These are phyloP conservation scores for Curvularia eragrostidis DNA, from an alignment of 2,329 filamentous ascomycete species.

Conservation along the genomic window DNA sequence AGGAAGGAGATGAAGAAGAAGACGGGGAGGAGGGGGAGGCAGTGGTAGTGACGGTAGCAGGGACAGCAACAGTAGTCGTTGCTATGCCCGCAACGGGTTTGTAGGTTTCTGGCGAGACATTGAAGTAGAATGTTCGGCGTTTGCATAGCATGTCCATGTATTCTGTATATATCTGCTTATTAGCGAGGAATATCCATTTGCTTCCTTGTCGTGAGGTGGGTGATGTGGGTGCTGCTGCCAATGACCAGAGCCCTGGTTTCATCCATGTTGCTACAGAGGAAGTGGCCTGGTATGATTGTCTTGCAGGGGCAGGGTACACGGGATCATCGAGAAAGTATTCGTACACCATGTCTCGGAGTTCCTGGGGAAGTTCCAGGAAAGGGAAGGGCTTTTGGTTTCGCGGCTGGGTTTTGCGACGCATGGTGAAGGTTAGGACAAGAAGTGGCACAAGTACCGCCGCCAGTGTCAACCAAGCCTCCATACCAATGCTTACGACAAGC, in stretches of 20 bases:
- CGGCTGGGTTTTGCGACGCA: constrained; percentile 31
- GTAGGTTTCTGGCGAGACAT: constrained; percentile 43
- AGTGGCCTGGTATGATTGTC: constrained; percentile 17
- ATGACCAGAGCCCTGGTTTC: constrained; percentile 16
- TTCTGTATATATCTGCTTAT: constrained; percentile 44
- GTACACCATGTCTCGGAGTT: constrained; percentile 46
- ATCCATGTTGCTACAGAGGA: constrained; percentile 26
- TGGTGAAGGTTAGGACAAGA: constrained; percentile 17
- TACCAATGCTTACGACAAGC: neutral
- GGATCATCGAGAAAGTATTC: constrained; percentile 41
- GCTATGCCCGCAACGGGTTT: constrained; percentile 10
- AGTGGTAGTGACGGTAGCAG: neutral
- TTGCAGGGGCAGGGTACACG: constrained; percentile 33
- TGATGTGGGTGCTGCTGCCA: constrained; percentile 2
- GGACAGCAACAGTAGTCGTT: too few species aligned
- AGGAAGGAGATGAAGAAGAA: too few species aligned
- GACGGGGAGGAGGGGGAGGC: constrained; percentile 1
- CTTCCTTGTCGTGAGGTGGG: constrained; percentile 10
- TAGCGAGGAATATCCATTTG: constrained; percentile 41
- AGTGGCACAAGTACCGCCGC: constrained; percentile 22
- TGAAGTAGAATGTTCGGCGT: constrained; percentile 40
- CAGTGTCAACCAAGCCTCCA: constrained; percentile 7
- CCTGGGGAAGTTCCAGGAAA: constrained; percentile 41
- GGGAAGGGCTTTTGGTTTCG: constrained; percentile 31
- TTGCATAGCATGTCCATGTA: constrained; percentile 46